Evolutionary conservation across 1,139 yeast species (phyloP), one percentile per base, ranked within the genome.

Genomic region (Kluyveromyces sp.): DNA sequence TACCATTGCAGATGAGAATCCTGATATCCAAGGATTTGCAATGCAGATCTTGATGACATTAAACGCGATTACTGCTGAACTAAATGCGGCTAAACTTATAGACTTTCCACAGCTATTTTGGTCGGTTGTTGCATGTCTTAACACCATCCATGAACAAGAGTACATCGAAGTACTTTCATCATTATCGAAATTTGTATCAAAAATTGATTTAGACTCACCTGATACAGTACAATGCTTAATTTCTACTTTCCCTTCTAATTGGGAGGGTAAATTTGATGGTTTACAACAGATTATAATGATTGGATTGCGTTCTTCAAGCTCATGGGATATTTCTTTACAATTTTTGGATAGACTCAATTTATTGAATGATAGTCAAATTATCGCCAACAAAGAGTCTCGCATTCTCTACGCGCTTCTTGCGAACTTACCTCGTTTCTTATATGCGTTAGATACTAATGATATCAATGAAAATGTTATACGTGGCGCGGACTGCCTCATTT

Each of bases 21-120:
- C 77, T 1, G 98, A 92, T 58, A 90, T 92, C 42, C 98, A 92
- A 66, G 97, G 97, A 0, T 94, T 94, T 66, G 84, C 97, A 0
- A 86, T 94, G 94, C 98, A 94, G 67, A 92, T 92, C 48, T 69
- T 94, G 52, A 90, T 90, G 97, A 92, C 98, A 0, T 67, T 92
- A 55, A 88, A 90, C 67, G 96, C 97, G 0, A 81, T 89, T 21
- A 84, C 94, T 1, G 94, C 95, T 0, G 95, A 88, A 57, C 70
- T 89, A 42, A 85, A 81, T 53, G 75, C 92, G 3, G 87, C 78
- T 39, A 84, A 86, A 53, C 69, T 92, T 51, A 82, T 86, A 50
- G 87, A 86, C 53, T 88, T 83, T 63, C 98, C 98, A 0, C 97
- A 90, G 61, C 68, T 92, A 37, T 94, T 92, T 62, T 94, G 99